Base-by-base conservation (phyloP, 805 yeast genomes). In the Yueomyces sinensis region DNA sequence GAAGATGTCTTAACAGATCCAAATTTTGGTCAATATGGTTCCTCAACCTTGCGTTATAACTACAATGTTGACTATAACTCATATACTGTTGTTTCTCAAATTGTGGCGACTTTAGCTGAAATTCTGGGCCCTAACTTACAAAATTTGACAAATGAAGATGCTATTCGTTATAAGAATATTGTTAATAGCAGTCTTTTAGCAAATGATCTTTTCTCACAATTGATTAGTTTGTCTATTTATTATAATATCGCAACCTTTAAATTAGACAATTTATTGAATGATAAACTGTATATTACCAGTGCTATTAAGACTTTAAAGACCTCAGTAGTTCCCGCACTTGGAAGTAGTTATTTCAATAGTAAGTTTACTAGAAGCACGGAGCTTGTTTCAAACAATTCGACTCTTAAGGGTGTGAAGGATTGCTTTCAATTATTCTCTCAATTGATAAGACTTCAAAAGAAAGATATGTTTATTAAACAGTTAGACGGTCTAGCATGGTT, bases 401-500 rank as follows among this genome's bases (percentile, higher is more conserved):
- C 72, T 41, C 39, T 44, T 13, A 54, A 46, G 13, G 46, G 65
- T 17, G 58, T 66, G 17, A 54, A 57, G 15, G 56, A 65, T 3
- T 72, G 78, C 1, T 66, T 74, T 34, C 67, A 62, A 24, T 68
- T 81, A n/a, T 61, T 76, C 35, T 66, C 63, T 20, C 82, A 79
- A 44, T 46, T 80, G 22, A 60, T 74, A 24, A 72, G 73, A 41
- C 63, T 74, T 1, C 69, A 72, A 2, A 67, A 69, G n/a, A 59
- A 62, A 14, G 49, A 59, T 16, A 48, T 68, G 1, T 63, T 77
- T 37, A 49, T 58, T 2, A 52, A 58, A 13, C 66, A 64, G 2
- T 49, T 75, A 5, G 74, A 74, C 29, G 65, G 61, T 30, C 59
- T 70, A 19, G 56, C 78, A 5, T 82, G 91, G 91, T 59, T 73